Conservation (phyloP, 371 early-diverging fungal genomes). For the Coemansia sp. region DNA sequence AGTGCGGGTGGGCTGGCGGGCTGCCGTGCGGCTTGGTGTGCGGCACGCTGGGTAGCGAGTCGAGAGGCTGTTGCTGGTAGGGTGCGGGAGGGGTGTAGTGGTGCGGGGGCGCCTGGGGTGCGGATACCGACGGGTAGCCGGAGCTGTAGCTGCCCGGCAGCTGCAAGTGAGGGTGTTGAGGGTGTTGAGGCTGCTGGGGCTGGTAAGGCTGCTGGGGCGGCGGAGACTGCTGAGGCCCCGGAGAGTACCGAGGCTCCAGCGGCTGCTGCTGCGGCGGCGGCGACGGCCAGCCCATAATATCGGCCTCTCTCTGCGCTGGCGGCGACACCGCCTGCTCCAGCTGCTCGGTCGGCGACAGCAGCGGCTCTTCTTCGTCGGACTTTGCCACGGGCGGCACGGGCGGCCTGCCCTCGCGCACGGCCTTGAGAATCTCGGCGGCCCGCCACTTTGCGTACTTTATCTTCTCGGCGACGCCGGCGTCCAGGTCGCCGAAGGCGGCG, state of each 20-base stretch:
- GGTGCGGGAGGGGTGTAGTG: conserved; percentile 1
- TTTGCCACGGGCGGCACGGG: conserved; percentile 54
- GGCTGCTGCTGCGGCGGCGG: neutral
- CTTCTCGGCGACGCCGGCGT: conserved; percentile 63
- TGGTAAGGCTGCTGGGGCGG: conserved; percentile 1
- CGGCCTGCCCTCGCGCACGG: conserved; percentile 79
- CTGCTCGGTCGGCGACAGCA: too few species aligned
- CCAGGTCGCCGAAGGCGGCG: conserved; percentile 21
- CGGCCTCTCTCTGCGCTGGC: neutral
- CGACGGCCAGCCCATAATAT: neutral
- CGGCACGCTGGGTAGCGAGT: conserved; percentile 5
- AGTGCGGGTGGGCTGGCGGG: neutral
- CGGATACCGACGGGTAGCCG: conserved; percentile 7
- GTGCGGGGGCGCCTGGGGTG: neutral
- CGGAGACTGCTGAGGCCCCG: conserved; percentile 19
- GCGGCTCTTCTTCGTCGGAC: neutral
- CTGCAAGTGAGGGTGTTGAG: neutral
- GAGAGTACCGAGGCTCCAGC: neutral
- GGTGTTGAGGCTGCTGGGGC: neutral
- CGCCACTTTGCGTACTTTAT: conserved; percentile 95
- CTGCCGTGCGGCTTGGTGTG: conserved; percentile 7
- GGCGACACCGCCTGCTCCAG: neutral
- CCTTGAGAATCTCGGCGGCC: conserved; percentile 90
- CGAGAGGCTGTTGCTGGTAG: neutral
- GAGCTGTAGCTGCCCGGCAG: neutral